Percentiles rank a stretch among this genome's conserved stretches.
phyloP scores from a whole-genome alignment of 495 filamentous ascomycete species.

The Penicillium silybi region DNA sequence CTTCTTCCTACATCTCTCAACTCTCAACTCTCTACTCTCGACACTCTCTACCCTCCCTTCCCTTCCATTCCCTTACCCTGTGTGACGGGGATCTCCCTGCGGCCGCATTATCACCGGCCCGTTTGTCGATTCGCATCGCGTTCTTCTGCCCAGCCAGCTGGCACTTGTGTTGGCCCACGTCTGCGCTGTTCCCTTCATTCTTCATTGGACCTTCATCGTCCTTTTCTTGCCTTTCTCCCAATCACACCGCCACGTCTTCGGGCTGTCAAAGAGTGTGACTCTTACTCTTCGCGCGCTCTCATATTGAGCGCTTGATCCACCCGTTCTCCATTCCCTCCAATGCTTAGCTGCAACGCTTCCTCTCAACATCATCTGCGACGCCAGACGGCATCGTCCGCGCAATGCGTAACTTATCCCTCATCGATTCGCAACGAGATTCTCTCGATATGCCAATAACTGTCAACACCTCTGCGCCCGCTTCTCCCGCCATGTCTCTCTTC shows the following conservation, averaged over 20 bases:
- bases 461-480: constrained; percentile 42
- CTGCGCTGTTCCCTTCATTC: constrained; percentile 5
- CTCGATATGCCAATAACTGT: constrained; percentile 28
- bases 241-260: constrained; percentile 23
- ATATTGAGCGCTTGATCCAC: constrained; percentile 6
- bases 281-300: constrained; percentile 2
- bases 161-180: constrained; percentile 17
- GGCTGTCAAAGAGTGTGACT: not conserved
- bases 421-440: constrained; percentile 19
- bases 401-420: constrained; percentile 22
- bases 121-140: constrained; percentile 21
- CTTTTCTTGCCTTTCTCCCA: not conserved
- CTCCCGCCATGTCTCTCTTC: constrained; percentile 41
- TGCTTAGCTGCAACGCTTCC: constrained; percentile 11
- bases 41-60: not conserved
- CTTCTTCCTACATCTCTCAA: not conserved
- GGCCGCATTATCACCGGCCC: constrained; percentile 20
- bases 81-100: constrained; percentile 21
- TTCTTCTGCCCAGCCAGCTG: constrained; percentile 27
- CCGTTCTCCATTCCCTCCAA: constrained; percentile 8
- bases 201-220: not conserved
- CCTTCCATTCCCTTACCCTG: no score
- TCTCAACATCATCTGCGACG: constrained; percentile 12
- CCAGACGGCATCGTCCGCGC: constrained; percentile 11
- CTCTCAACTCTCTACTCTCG: not conserved